Base-by-base conservation (phyloP, 768 basidiomycete species). In the Plicaturopsis crispa region DNA sequence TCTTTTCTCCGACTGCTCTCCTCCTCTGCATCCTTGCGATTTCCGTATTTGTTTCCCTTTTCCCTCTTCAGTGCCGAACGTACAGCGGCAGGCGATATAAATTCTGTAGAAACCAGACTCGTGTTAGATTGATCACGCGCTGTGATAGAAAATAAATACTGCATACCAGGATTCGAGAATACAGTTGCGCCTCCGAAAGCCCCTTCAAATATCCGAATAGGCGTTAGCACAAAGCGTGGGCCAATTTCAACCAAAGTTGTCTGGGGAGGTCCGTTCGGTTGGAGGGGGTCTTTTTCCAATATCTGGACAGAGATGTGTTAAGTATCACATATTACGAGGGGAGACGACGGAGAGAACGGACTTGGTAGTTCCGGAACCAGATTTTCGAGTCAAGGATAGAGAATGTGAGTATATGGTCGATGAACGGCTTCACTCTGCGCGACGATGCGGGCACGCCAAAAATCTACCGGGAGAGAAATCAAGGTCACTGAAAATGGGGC, bases 331-430 rank as follows among this genome's bases (percentile, higher is more conserved):
- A 14, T 8, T 8, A 28, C 26, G 8, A 8, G 6, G 17, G 16
- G 31, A 45, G 4, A 38, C 32, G 4, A n/a, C 31, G 31, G 12
- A 18, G 24, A 33, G 43, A 30, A 54, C 67, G 47, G 41, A 92
- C 90, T 75, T 99, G 96, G 68, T 85, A 99, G 62, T 98, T 98
- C 48, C 96, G 80, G 71, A 98, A 98, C 96, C 96, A 99, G 48
- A 98, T 90, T 59, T 96, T 98, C 53, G 75, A 73, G 68, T 99
- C 96, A 21, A 94, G 73, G 39, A 98, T 70, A 23, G 94, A 96
- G 62, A 99, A 98, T 26, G 91, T 92, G 46, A 98, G 73, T 56
- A 99, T 80, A 54, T 98, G 96, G 63, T 99, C 96, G 53, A 99
- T 78, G 65, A 99, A 99, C 2, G 96, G 96, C 59, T 99, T 99